Percentiles rank a stretch among this genome's conserved stretches.
phyloP scores from a whole-genome alignment of 2,329 filamentous ascomycete genomes.

The Laburnicola sp. region DNA sequence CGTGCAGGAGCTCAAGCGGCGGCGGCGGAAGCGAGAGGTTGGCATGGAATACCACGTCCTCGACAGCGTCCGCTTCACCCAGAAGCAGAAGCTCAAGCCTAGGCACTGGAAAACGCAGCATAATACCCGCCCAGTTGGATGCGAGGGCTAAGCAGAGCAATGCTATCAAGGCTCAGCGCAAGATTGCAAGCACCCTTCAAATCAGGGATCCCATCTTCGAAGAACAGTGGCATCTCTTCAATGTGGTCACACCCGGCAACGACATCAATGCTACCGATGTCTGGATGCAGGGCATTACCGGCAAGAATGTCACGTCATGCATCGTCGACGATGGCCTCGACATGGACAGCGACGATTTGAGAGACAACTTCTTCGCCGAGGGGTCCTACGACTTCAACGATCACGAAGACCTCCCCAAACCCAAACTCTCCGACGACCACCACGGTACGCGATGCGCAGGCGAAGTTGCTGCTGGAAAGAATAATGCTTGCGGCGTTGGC shows the following conservation, averaged over 20 bases:
- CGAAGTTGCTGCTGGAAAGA: constrained; percentile 88
- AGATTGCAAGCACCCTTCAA: constrained; percentile 59
- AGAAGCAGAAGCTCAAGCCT: constrained; percentile 72
- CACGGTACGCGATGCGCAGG: constrained; percentile 95
- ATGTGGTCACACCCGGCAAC: constrained; percentile 77
- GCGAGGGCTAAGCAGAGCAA: constrained; percentile 35
- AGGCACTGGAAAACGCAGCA: constrained; percentile 63
- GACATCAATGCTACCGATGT: constrained; percentile 96
- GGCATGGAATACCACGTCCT: constrained; percentile 59
- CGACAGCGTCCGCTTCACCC: constrained; percentile 73
- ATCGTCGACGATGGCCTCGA: constrained; percentile 96
- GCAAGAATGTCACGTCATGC: constrained; percentile 83
- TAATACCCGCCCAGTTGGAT: constrained; percentile 37
- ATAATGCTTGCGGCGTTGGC: constrained; percentile 92
- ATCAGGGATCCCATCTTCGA: constrained; percentile 90
- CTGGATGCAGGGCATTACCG: constrained; percentile 89
- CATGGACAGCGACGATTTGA: constrained; percentile 91
- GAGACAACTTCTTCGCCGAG: constrained; percentile 87
- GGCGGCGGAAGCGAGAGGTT: constrained; percentile 63
- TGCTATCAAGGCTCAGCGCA: constrained; percentile 52
- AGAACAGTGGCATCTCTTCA: constrained; percentile 95
- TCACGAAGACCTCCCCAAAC: constrained; percentile 73
- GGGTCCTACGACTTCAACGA: constrained; percentile 98
- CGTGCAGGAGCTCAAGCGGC: constrained; percentile 57
- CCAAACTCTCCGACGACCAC: constrained; percentile 78